Evolutionary conservation across 352 stramenopile genomes (phyloP).

Genomic region (Globisporangium abappressorium): DNA sequence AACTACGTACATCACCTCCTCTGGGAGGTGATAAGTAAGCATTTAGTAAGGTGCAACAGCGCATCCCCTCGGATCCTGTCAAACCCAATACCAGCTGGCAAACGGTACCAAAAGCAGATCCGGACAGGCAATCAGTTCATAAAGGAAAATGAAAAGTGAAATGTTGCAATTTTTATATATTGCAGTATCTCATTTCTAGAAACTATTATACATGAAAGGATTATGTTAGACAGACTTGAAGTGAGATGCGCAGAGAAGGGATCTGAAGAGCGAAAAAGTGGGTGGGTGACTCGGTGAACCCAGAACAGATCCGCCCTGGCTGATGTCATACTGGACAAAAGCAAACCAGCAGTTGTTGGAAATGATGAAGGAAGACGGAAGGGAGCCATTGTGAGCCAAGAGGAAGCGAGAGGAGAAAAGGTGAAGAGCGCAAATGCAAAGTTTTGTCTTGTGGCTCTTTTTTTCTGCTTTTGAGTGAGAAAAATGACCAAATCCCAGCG

Average conservation of each 20-base stretch:
- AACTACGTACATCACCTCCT: too few relatives aligned
- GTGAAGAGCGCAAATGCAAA: not conserved
- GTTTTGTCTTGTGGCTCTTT: not conserved
- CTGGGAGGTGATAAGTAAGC: conserved; percentile 3
- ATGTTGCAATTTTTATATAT: too few relatives aligned
- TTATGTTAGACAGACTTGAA: not conserved
- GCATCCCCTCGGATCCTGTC: not conserved
- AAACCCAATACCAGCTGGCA: not conserved
- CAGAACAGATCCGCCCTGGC: not conserved
- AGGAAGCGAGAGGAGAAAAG: not conserved
- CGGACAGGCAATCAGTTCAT: not conserved
- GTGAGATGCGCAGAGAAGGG: not conserved
- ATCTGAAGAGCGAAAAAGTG: not conserved
- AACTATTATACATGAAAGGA: not conserved
- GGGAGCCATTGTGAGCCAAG: not conserved
- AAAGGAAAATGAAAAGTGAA: too few relatives aligned
- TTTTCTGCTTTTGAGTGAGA: not conserved
- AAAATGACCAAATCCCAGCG: not conserved
- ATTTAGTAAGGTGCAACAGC: not conserved
- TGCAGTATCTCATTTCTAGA: not conserved
- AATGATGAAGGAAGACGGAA: not conserved
- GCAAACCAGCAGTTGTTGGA: not conserved
- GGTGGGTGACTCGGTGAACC: not conserved
- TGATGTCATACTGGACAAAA: not conserved
- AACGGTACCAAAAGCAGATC: not conserved